phyloP scores from a whole-genome alignment of 805 yeast species.

The Candida methanosorbosa region DNA sequence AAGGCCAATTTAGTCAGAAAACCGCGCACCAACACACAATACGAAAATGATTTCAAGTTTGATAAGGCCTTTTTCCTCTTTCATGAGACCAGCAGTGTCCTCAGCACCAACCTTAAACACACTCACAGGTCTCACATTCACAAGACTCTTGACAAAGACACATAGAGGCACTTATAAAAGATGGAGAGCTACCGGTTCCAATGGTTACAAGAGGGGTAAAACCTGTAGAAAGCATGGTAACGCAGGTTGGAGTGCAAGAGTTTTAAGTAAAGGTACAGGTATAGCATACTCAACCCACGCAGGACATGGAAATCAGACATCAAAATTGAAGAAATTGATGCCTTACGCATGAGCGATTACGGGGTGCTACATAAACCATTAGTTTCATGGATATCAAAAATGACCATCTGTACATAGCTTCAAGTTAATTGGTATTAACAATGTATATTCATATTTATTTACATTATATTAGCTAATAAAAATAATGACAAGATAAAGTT shows the following conservation, averaged over 20 bases:
- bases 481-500: no score
- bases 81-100: background rate
- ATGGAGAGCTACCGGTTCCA: conserved; percentile 66
- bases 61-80: background rate
- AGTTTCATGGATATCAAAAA: no score
- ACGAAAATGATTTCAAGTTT: background rate
- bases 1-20: background rate
- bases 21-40: no score
- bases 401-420: no score
- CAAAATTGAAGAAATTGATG: conserved; percentile 47
- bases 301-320: conserved; percentile 46
- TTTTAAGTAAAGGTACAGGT: conserved; percentile 50
- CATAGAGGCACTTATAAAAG: conserved; percentile 85
- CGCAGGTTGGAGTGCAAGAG: conserved; percentile 71
- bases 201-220: conserved; percentile 57
- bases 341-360: conserved; percentile 23
- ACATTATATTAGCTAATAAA: no score
- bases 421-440: no score
- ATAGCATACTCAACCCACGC: conserved; percentile 42
- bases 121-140: no score
- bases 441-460: no score
- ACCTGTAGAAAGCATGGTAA: conserved; percentile 93
- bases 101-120: no score
- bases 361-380: no score
- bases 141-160: conserved; percentile 50